Percentiles rank a stretch among this genome's conserved stretches.
These are phyloP conservation scores for Sextonia rubra DNA, from an alignment of 164 flowering plant genomes.

Conservation along the genomic window DNA sequence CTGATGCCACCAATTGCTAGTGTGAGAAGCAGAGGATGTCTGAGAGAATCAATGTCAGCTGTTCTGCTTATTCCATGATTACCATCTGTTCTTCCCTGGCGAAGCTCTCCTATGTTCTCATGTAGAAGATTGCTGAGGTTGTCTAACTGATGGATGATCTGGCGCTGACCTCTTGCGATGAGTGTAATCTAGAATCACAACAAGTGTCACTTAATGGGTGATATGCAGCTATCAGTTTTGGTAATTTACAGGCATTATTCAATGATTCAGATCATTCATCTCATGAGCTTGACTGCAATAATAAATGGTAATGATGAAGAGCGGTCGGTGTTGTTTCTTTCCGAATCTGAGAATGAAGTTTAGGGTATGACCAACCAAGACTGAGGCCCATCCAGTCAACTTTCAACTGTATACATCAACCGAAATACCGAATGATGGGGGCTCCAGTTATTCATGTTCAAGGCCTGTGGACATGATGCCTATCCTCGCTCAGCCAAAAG, in stretches of 20 bases:
- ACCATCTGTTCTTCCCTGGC: slow-evolving; percentile 31
- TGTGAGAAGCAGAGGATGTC: slow-evolving; percentile 43
- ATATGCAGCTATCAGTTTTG: not conserved
- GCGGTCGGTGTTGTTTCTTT: not conserved
- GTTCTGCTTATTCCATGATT: slow-evolving; percentile 14
- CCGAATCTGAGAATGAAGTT: not conserved
- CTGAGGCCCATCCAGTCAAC: not conserved
- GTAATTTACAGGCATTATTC: not conserved
- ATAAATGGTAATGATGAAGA: too few relatives aligned
- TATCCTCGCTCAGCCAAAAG: not conserved
- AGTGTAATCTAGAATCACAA: slow-evolving; percentile 42
- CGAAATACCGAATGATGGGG: not conserved
- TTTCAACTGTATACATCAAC: not conserved
- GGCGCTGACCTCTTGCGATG: slow-evolving; percentile 66
- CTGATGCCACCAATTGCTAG: slow-evolving; percentile 61
- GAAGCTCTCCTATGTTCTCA: slow-evolving; percentile 45
- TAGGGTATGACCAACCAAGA: not conserved
- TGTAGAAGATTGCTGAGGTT: slow-evolving; percentile 56
- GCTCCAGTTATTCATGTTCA: not conserved
- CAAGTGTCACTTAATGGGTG: not conserved
- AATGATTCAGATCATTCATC: not conserved
- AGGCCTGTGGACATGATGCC: not conserved
- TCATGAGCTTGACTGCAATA: not conserved
- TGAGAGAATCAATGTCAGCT: slow-evolving; percentile 27
- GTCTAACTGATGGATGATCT: slow-evolving; percentile 77